Evolutionary conservation across 345 rosid species (phyloP), one percentile per base, ranked within the genome.

Genomic region (Pugionium cornutum): DNA sequence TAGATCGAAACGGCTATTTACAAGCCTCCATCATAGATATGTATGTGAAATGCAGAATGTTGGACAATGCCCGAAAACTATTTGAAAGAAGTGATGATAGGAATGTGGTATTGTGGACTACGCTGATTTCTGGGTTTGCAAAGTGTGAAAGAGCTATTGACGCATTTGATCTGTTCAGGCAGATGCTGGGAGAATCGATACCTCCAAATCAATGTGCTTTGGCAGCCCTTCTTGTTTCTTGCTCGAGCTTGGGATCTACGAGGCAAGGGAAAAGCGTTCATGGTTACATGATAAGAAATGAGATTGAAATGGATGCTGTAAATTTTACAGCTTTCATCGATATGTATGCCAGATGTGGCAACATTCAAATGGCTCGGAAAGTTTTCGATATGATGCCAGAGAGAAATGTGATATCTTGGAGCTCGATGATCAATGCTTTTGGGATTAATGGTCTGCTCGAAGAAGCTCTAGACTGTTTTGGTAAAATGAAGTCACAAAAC

Each of bases 101-200:
- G 78, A 85, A 88, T 75, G 81, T 77, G 37, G 80, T 82, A 7
- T 69, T 82, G 42, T 83, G 91, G 89, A 77, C 80, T 42, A 70
- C 82, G 4, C 66, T 87, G 69, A 77, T 87, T 56, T 75, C 80
- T 34, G 91, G 82, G 5, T 75, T 72, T 66, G 75, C 83, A 1
- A 79, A 76, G 30, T 76, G 70, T 59, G 83, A 77, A 27, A 77
- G 81, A 75, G 69, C 74, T 64, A 10, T 35, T 42, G 80, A 76
- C 61, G 84, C 82, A 2, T 70, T 83, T 58, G 73, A 61, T 47
- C 48, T 85, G 70, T 85, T 88, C 74, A 68, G 72, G 43, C 52
- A 62, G 62, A 88, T 88, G 95, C 57, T 83, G 58, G 58, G 44
- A 34, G 74, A 66, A 30, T 68, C 62, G 2, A 50, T 80, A 37